These are phyloP conservation scores for Boletus eberwhitei DNA, from an alignment of 768 basidiomycete species.

Conservation along the genomic window DNA sequence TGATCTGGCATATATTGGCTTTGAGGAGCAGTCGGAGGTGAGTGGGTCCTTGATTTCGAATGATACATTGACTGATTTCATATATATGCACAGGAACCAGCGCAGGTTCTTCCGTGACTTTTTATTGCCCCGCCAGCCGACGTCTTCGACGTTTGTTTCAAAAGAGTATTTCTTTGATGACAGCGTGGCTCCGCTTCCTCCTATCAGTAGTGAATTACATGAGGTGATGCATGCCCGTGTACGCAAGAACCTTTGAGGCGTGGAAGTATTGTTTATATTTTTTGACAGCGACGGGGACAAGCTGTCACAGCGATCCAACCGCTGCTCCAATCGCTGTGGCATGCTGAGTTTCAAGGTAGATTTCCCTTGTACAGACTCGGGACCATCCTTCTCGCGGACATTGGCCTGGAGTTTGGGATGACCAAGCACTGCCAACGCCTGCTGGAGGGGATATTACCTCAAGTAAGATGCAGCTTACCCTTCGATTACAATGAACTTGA, in stretches of 20 bases:
- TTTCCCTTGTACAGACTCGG: constrained; percentile 65
- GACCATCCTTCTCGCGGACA: constrained; percentile 71
- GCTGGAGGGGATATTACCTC: constrained; percentile 79
- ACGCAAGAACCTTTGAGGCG: constrained; percentile 25
- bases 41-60: constrained; percentile 15
- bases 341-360: constrained; percentile 74
- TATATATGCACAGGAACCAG: constrained; percentile 48
- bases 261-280: not conserved
- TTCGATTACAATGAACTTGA: not conserved
- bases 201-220: constrained; percentile 41
- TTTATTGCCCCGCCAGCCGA: constrained; percentile 56
- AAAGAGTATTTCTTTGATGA: constrained; percentile 56
- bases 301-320: constrained; percentile 59
- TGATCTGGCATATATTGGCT: constrained; percentile 75
- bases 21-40: constrained; percentile 70
- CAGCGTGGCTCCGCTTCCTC: constrained; percentile 30
- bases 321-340: constrained; percentile 71
- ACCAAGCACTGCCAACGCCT: constrained; percentile 59
- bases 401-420: constrained; percentile 76
- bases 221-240: constrained; percentile 41
- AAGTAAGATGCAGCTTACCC: constrained; percentile 43
- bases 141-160: constrained; percentile 46
- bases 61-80: constrained; percentile 8
- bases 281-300: constrained; percentile 58
- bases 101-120: constrained; percentile 61